Percentiles rank a stretch among this genome's conserved stretches.
phyloP scores from a whole-genome alignment of 2,329 filamentous ascomycete species.

The Xylariaceae sp. region DNA sequence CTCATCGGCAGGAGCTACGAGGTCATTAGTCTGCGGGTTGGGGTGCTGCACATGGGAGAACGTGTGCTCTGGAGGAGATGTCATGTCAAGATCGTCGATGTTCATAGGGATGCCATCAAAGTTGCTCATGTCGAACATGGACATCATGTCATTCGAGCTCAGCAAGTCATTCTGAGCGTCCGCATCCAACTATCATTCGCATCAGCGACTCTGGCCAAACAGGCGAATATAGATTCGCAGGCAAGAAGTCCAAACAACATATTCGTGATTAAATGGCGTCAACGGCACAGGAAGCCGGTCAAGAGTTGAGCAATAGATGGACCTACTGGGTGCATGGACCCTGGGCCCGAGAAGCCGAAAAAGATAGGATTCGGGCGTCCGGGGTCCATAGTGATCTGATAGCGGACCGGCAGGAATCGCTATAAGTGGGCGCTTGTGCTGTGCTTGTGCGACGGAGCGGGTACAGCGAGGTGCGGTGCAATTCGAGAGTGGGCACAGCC shows the following conservation, averaged over 20 bases:
- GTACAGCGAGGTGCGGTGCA: conserved; percentile 9
- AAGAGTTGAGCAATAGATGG: neutral
- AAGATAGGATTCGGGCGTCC: conserved; percentile 34
- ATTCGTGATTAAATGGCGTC: neutral
- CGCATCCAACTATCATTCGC: conserved; percentile 24
- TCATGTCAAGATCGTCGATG: conserved; percentile 28
- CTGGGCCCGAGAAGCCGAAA: conserved; percentile 34
- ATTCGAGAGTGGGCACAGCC: neutral
- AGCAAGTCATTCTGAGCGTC: conserved; percentile 29
- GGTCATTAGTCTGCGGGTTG: conserved; percentile 20
- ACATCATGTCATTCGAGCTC: conserved; percentile 27
- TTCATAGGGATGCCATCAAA: conserved; percentile 30
- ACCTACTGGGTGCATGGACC: conserved; percentile 29
- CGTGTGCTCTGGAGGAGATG: conserved; percentile 21
- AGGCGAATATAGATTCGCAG: neutral
- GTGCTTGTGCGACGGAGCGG: conserved; percentile 9
- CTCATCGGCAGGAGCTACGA: conserved; percentile 20
- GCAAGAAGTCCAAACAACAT: neutral
- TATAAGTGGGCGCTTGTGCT: neutral
- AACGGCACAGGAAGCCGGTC: neutral
- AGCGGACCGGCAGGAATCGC: conserved; percentile 13
- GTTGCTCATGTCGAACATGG: conserved; percentile 28
- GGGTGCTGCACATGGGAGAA: conserved; percentile 19
- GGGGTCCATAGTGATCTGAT: conserved; percentile 27
- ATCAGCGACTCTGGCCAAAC: conserved; percentile 4